Conservation (phyloP, 164 flowering plant species). For the Liriodendron chinense region DNA sequence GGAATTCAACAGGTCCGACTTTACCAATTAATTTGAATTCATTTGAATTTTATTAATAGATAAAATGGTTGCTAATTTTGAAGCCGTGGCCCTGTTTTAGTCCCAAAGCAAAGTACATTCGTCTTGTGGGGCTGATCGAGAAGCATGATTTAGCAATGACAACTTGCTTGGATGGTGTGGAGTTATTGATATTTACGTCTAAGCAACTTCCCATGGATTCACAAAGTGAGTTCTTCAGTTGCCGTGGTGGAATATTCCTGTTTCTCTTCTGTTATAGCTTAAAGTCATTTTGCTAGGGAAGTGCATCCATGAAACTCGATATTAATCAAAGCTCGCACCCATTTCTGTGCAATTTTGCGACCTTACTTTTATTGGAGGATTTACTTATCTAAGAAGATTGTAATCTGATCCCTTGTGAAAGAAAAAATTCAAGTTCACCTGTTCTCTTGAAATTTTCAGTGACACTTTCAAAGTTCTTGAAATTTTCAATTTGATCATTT, state of each 20-base stretch:
- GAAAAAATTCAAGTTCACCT: too few relatives aligned
- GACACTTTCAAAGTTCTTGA: too few relatives aligned
- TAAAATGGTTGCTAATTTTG: not conserved
- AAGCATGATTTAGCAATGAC: slow-evolving; percentile 23
- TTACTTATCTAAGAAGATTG: too few relatives aligned
- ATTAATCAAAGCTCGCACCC: too few relatives aligned
- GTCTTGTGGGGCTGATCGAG: slow-evolving; percentile 20
- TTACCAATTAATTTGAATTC: not conserved
- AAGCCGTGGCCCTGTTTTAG: slow-evolving; percentile 8
- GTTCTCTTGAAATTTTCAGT: too few relatives aligned
- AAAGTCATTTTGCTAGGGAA: not conserved
- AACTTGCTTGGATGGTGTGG: slow-evolving; percentile 17
- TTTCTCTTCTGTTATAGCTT: not conserved
- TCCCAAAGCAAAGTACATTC: slow-evolving; percentile 10
- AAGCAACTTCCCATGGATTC: slow-evolving; percentile 22
- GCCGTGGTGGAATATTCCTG: not conserved
- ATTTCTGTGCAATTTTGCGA: too few relatives aligned
- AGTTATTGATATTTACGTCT: slow-evolving; percentile 28
- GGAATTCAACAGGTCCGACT: slow-evolving; percentile 20
- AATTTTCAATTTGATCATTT: too few relatives aligned
- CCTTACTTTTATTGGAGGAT: too few relatives aligned
- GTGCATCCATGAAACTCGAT: too few relatives aligned
- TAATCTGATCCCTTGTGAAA: too few relatives aligned
- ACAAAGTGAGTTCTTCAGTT: slow-evolving; percentile 23
- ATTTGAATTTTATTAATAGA: not conserved